These are phyloP conservation scores for Meredithiella fracta DNA, from an alignment of 2,329 filamentous ascomycete genomes.

Conservation along the genomic window DNA sequence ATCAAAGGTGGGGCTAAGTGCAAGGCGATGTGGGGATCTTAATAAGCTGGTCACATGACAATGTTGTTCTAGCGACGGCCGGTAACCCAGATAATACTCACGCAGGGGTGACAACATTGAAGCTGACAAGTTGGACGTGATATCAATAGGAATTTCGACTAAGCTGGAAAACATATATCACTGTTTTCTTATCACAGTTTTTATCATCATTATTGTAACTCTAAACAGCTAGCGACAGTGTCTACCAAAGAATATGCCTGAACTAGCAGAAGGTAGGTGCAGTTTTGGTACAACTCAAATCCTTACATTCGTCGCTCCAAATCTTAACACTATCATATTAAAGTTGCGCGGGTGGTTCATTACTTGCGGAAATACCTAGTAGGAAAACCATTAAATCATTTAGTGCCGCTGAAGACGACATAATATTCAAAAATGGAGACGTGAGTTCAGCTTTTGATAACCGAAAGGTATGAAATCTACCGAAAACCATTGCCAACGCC, in stretches of 20 bases:
- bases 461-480: not conserved
- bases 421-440: slow-evolving; percentile 81
- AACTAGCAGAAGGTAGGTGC: slow-evolving; percentile 41
- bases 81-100: not conserved
- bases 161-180: no score
- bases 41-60: slow-evolving; percentile 1
- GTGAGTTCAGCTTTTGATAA: slow-evolving; percentile 42
- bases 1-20: not conserved
- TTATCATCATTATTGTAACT: no score
- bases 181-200: no score
- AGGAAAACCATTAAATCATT: slow-evolving; percentile 57
- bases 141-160: no score
- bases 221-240: not conserved
- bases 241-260: no score
- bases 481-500: not conserved
- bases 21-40: not conserved
- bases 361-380: slow-evolving; percentile 71
- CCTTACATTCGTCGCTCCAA: slow-evolving; percentile 1
- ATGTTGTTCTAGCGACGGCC: not conserved
- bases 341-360: slow-evolving; percentile 71
- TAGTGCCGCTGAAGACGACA: slow-evolving; percentile 59
- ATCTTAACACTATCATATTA: not conserved
- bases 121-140: not conserved
- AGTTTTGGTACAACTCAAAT: not conserved
- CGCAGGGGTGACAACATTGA: not conserved